Conservation (phyloP, 1,284 basidiomycete genomes). For the Heterobasidion irregulare region DNA sequence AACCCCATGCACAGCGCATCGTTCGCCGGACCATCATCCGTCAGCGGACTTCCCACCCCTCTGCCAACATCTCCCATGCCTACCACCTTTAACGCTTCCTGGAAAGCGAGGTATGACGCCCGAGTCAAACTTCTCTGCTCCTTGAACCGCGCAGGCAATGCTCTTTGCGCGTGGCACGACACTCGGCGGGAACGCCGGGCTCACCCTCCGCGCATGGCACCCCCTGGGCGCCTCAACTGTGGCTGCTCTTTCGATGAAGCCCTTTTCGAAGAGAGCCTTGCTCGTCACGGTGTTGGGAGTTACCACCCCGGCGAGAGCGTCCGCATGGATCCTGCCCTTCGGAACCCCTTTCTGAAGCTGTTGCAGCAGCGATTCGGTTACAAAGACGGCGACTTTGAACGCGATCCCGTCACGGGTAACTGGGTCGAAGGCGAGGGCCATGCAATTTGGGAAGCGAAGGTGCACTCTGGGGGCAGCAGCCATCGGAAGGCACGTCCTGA, state of each 20-base stretch:
- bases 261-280: slow-evolving; percentile 74
- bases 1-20: slow-evolving; percentile 16
- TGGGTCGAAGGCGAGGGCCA: slow-evolving; percentile 63
- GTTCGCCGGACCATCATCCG: slow-evolving; percentile 7
- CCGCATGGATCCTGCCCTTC: slow-evolving; percentile 77
- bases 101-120: slow-evolving; percentile 62
- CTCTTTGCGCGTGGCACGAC: slow-evolving; percentile 82
- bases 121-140: slow-evolving; percentile 69
- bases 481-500: slow-evolving; percentile 25
- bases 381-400: slow-evolving; percentile 76
- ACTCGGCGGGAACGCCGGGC: slow-evolving; percentile 70
- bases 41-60: slow-evolving; percentile 24
- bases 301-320: slow-evolving; percentile 77
- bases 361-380: slow-evolving; percentile 69
- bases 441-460: slow-evolving; percentile 51
- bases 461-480: slow-evolving; percentile 28
- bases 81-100: slow-evolving; percentile 45
- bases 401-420: slow-evolving; percentile 46
- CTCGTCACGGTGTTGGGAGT: slow-evolving; percentile 69
- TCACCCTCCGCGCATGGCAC: slow-evolving; percentile 74
- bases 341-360: slow-evolving; percentile 67
- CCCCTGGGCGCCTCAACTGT: slow-evolving; percentile 68
- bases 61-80: slow-evolving; percentile 33
- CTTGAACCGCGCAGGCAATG: slow-evolving; percentile 75
- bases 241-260: slow-evolving; percentile 77